Evolutionary conservation across 345 rosid genomes (phyloP), one percentile per base, ranked within the genome.

Genomic region (Firmiana major): DNA sequence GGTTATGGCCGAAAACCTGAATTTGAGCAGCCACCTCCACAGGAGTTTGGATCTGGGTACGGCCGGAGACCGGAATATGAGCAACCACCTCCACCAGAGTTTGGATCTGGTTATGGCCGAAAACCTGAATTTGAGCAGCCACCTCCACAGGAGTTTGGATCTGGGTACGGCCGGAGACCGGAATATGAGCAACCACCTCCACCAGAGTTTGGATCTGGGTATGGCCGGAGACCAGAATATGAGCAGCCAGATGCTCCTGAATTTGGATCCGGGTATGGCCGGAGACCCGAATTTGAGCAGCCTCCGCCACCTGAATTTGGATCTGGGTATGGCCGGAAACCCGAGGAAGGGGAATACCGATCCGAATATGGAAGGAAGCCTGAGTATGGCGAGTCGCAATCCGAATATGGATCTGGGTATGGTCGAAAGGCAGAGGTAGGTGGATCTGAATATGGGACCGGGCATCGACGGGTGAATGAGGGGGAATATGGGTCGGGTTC

Each of bases 401-500:
- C 75, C 1, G 51, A 70, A 4, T 74, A 74, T 36, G 92, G 86
- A 15, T 75, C 92, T 9, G 89, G 82, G 1, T 87, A 82, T 77
- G 90, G 82, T 0, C 76, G 83, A 4, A 79, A 77, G 67, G 68
- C 84, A 3, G 88, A 79, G 80, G 59, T 54, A 51, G 81, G 80
- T 17, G 71, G 13, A 17, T 21, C 84, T 1, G 88, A 81, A 45
- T 76, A 79, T 38, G 40, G 40, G 0, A 38, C 40, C 40, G 40
- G 40, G 40, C 40, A 38, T 0, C 40, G 40, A 38, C 40, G 40
- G 40, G 6, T 2, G 40, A 38, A 38, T 38, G 40, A 38, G 40
- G 40, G 5, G 0, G 88, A 81, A 45, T 76, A 79, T 15, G 92
- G 84, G n/a, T 82, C 89, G 6, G 89, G 91, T 0, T 79, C 79